Evolutionary conservation across 306 rosid species (phyloP), one percentile per base, ranked within the genome.

Genomic region (Quercus glauca): DNA sequence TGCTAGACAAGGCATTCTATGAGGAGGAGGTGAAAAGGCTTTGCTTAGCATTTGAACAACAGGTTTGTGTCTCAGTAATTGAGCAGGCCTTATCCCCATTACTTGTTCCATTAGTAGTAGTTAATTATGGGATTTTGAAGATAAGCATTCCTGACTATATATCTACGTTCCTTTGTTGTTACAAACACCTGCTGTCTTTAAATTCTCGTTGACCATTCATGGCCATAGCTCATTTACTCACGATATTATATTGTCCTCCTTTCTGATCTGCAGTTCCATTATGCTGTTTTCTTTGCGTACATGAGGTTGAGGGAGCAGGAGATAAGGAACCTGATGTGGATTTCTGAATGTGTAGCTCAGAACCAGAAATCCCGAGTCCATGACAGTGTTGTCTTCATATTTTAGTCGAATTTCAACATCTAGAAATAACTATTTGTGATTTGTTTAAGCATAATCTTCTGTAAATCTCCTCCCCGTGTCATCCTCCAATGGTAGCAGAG

Each of bases 11-110:
- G 90, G 94, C 98, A 82, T 95, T 95, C 92, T 92, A 95, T 57
- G 99, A 95, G 88, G 99, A 95, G 92, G 99, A 95, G 86, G 98
- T 95, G 89, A 95, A 95, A 87, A 90, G 97, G 87, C 98, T 89
- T 70, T 95, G 99, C 89, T 76, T 95, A 80, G 89, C 99, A 52
- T 95, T 90, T 85, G 98, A 95, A 83, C 99, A 95, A 88, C 99
- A 95, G 98, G 99, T 92, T 55, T 67, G 74, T 73, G 20, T 65
- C 51, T 41, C 1, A 61, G 78, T 49, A 4, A 68, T 76, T 56
- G n/a, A 49, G 18, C 25, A 68, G 26, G 17, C 51, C 51, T 4
- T 3, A 45, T 78, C 13, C 33, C 26, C 51, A 14, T 69, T 45
- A 61, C 52, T 75, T 14, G 17, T 25, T 74, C 69, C 45, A 43